A percentile compares a stretch with the other conserved stretches of the same genome.
These are phyloP conservation scores for Dendrobium catenatum DNA, from an alignment of 106 monocot genomes.

Conservation along the genomic window DNA sequence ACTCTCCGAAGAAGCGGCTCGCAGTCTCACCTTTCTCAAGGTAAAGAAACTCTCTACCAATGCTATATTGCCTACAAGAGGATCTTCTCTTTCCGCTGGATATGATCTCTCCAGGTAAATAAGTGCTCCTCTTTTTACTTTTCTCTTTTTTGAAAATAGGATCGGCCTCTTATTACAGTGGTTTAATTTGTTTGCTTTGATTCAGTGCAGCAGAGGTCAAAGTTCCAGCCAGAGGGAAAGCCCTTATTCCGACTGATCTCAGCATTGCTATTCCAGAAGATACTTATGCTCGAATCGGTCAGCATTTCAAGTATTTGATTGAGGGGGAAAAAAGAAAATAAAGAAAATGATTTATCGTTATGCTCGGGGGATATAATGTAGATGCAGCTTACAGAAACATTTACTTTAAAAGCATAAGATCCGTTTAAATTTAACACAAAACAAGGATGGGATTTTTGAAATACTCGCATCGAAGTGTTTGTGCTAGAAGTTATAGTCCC, in stretches of 20 bases:
- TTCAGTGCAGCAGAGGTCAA: conserved; percentile 45
- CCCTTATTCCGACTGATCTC: conserved; percentile 75
- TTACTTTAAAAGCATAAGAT: too few relatives aligned
- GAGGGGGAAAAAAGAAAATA: too few relatives aligned
- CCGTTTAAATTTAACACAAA: too few relatives aligned
- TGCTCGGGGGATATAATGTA: too few relatives aligned
- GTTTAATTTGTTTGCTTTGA: neutral
- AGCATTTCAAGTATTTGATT: neutral
- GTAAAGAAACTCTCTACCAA: conserved; percentile 68
- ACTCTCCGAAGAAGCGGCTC: conserved; percentile 8
- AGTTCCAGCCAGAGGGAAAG: conserved; percentile 72
- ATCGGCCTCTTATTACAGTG: neutral
- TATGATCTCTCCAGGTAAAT: conserved; percentile 73
- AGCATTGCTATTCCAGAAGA: conserved; percentile 75
- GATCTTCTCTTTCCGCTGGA: conserved; percentile 61
- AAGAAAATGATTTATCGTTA: too few relatives aligned
- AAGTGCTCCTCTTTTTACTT: neutral
- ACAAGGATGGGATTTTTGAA: too few relatives aligned
- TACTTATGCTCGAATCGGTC: conserved; percentile 82
- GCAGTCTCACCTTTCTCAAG: conserved; percentile 11
- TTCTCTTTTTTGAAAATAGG: neutral
- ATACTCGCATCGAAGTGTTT: too few relatives aligned
- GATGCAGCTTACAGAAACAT: too few relatives aligned
- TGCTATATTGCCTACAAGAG: conserved; percentile 53
- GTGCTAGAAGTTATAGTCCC: too few relatives aligned